These are phyloP conservation scores for Tylopilus sp. DNA, from an alignment of 768 basidiomycete species.

Conservation along the genomic window DNA sequence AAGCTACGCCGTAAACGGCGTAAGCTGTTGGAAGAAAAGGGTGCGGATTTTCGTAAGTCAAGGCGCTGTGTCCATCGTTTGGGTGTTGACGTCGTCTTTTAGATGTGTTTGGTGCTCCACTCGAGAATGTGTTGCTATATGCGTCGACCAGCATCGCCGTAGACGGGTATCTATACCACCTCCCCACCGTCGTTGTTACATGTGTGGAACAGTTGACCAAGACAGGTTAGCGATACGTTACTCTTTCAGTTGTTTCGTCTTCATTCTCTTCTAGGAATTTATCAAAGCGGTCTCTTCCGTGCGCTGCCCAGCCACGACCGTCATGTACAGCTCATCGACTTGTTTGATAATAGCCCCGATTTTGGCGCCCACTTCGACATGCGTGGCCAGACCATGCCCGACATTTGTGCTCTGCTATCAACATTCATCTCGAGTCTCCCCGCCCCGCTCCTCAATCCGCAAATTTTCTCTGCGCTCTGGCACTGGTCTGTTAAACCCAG, in stretches of 20 bases:
- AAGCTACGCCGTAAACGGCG: conserved; percentile 19
- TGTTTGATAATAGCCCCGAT: conserved; percentile 34
- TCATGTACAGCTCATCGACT: conserved; percentile 36
- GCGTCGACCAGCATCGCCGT: conserved; percentile 33
- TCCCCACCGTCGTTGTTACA: conserved; percentile 38
- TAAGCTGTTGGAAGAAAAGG: conserved; percentile 18
- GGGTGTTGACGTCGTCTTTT: neutral
- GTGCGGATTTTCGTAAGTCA: conserved; percentile 26
- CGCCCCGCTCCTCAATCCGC: conserved; percentile 41
- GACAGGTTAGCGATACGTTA: conserved; percentile 29
- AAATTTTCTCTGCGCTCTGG: conserved; percentile 41
- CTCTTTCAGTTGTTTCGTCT: neutral
- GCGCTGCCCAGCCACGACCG: conserved; percentile 39
- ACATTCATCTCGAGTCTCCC: conserved; percentile 48
- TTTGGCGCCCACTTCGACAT: conserved; percentile 25
- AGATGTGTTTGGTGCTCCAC: conserved; percentile 38
- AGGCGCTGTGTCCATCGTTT: neutral
- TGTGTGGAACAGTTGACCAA: conserved; percentile 47
- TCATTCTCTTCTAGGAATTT: conserved; percentile 34
- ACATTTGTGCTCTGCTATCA: conserved; percentile 44
- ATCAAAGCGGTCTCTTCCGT: conserved; percentile 42
- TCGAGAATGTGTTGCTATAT: conserved; percentile 32
- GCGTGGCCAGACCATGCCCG: conserved; percentile 37
- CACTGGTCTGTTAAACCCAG: conserved; percentile 43
- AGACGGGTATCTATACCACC: conserved; percentile 35